These are phyloP conservation scores for Ramaria sp. DNA, from an alignment of 768 basidiomycete genomes.

Conservation along the genomic window DNA sequence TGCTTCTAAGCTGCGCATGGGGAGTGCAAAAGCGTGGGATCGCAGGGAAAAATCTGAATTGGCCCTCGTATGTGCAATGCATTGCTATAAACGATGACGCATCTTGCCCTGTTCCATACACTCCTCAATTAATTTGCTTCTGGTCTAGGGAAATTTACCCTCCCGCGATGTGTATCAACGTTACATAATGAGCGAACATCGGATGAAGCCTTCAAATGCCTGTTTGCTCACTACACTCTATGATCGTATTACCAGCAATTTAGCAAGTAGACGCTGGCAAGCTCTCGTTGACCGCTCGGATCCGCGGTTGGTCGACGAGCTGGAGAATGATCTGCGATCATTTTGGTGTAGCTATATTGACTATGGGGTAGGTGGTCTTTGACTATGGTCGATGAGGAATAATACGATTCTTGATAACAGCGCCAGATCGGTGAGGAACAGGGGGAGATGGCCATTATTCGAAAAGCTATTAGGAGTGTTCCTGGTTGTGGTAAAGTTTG, in stretches of 20 bases:
- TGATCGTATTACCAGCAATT: slow-evolving; percentile 55
- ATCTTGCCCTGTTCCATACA: not conserved
- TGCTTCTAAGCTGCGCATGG: slow-evolving; percentile 62
- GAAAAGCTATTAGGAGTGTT: slow-evolving; percentile 58
- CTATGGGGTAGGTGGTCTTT: slow-evolving; percentile 41
- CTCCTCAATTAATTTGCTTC: not conserved
- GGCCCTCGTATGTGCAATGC: slow-evolving; percentile 36
- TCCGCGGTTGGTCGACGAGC: slow-evolving; percentile 12
- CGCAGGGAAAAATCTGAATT: slow-evolving; percentile 54
- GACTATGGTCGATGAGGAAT: not conserved
- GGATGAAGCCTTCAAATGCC: slow-evolving; percentile 45
- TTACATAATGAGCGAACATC: slow-evolving; percentile 54
- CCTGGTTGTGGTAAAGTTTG: slow-evolving; percentile 71
- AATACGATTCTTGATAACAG: not conserved
- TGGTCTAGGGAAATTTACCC: slow-evolving; percentile 20
- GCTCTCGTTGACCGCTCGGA: slow-evolving; percentile 3
- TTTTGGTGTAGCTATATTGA: slow-evolving; percentile 75
- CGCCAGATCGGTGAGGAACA: slow-evolving; percentile 38
- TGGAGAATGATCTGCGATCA: slow-evolving; percentile 44
- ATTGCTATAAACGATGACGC: not conserved
- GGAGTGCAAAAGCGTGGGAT: slow-evolving; percentile 48
- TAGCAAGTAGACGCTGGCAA: slow-evolving; percentile 5
- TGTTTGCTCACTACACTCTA: slow-evolving; percentile 48
- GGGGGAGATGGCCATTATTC: slow-evolving; percentile 29
- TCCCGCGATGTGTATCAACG: slow-evolving; percentile 52